Conservation (phyloP, 805 yeast genomes). For the Yarrowia sp. region DNA sequence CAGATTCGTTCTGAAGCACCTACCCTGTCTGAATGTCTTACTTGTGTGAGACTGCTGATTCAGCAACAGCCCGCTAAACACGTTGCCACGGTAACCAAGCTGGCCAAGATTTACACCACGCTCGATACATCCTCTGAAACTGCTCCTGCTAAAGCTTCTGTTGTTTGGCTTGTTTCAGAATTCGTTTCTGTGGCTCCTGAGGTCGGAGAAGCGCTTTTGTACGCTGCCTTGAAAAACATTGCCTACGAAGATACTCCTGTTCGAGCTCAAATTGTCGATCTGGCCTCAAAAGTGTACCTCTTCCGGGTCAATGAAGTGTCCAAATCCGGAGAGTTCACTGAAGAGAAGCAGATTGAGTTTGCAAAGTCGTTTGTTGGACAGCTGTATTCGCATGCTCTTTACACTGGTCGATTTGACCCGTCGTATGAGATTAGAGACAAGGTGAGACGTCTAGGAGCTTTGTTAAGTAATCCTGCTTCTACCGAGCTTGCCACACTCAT, state of each 20-base stretch:
- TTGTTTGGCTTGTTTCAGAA: slow-evolving; percentile 91
- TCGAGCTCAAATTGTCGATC: slow-evolving; percentile 64
- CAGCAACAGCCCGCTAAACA: slow-evolving; percentile 60
- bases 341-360: slow-evolving; percentile 22
- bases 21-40: slow-evolving; percentile 58
- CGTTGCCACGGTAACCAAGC: slow-evolving; percentile 52
- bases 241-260: slow-evolving; percentile 55
- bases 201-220: slow-evolving; percentile 73
- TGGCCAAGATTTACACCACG: slow-evolving; percentile 41
- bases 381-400: slow-evolving; percentile 60
- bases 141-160: slow-evolving; percentile 66
- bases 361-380: slow-evolving; percentile 17
- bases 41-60: slow-evolving; percentile 68
- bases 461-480: slow-evolving; percentile 53
- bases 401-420: slow-evolving; percentile 69
- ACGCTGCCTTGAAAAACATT: slow-evolving; percentile 56
- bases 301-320: slow-evolving; percentile 47
- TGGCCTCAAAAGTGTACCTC: slow-evolving; percentile 71
- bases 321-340: slow-evolving; percentile 28
- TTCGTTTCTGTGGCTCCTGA: slow-evolving; percentile 47
- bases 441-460: slow-evolving; percentile 66
- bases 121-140: slow-evolving; percentile 28
- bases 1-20: slow-evolving; percentile 43
- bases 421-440: slow-evolving; percentile 79
- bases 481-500: slow-evolving; percentile 65